These are phyloP conservation scores for Neofusicoccum ribis DNA, from an alignment of 2,329 filamentous ascomycete species.

Conservation along the genomic window DNA sequence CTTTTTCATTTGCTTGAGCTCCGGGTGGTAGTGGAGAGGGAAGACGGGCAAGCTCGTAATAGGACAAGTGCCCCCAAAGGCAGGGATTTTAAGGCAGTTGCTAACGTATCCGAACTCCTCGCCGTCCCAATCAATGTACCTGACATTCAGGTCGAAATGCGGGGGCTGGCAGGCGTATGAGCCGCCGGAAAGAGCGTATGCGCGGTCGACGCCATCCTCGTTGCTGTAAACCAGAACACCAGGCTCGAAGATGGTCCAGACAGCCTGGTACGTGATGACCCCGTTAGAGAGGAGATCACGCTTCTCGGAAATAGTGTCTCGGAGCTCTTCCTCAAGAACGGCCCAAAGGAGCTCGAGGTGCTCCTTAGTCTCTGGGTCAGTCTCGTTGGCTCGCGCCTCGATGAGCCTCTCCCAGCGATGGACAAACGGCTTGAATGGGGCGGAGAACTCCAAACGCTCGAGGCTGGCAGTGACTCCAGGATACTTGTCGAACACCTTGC, in stretches of 20 bases:
- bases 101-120: slow-evolving; percentile 26
- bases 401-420: slow-evolving; percentile 36
- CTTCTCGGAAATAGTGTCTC: slow-evolving; percentile 21
- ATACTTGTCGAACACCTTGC: slow-evolving; percentile 34
- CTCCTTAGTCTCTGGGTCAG: slow-evolving; percentile 29
- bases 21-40: slow-evolving; percentile 42
- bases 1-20: slow-evolving; percentile 35
- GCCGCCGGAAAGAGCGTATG: slow-evolving; percentile 21
- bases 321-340: slow-evolving; percentile 20
- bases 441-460: slow-evolving; percentile 33
- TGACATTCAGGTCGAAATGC: slow-evolving; percentile 21
- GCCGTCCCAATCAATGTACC: slow-evolving; percentile 32
- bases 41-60: slow-evolving; percentile 41
- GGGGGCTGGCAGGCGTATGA: slow-evolving; percentile 22
- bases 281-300: slow-evolving; percentile 24
- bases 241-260: slow-evolving; percentile 28
- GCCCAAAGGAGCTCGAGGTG: slow-evolving; percentile 35
- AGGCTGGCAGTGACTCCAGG: slow-evolving; percentile 34
- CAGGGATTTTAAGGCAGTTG: slow-evolving; percentile 22
- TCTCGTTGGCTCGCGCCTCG: slow-evolving; percentile 25
- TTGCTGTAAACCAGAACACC: slow-evolving; percentile 23
- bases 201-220: slow-evolving; percentile 22
- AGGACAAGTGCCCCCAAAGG: slow-evolving; percentile 38
- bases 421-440: slow-evolving; percentile 39
- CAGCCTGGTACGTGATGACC: slow-evolving; percentile 22